A percentile compares a stretch with the other conserved stretches of the same genome.
These are phyloP conservation scores for Diaporthe eres DNA, from an alignment of 2,329 filamentous ascomycete genomes.

Conservation along the genomic window DNA sequence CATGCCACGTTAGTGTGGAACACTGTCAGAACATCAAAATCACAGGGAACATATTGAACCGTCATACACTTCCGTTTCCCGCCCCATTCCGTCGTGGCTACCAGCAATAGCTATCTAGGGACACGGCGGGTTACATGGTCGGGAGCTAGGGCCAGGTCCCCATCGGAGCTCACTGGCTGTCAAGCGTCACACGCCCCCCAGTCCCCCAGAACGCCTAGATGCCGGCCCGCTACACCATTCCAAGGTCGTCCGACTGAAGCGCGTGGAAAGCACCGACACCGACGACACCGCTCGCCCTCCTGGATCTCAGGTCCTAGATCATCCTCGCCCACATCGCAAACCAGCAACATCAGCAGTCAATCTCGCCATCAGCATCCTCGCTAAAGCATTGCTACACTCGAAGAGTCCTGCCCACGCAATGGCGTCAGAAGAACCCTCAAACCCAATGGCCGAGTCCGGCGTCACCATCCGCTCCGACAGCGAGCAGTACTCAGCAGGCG, in stretches of 20 bases:
- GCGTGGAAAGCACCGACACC: conserved; percentile 6
- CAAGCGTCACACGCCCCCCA: background rate
- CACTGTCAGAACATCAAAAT: background rate
- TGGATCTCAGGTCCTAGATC: background rate
- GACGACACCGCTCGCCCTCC: conserved; percentile 21
- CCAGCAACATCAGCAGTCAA: background rate
- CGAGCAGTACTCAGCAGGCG: conserved; percentile 81
- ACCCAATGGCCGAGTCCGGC: conserved; percentile 78
- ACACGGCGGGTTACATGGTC: background rate
- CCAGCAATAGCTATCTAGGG: background rate
- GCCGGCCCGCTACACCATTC: conserved; percentile 19
- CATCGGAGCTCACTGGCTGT: conserved; percentile 30
- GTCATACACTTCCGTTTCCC: background rate
- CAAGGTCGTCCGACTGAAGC: conserved; percentile 10
- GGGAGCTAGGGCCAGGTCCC: conserved; percentile 38
- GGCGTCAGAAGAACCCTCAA: conserved; percentile 65
- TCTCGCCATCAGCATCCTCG: background rate
- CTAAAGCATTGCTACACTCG: background rate
- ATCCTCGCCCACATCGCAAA: background rate
- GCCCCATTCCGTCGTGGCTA: background rate
- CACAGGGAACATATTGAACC: background rate
- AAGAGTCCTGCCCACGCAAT: conserved; percentile 54
- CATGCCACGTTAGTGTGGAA: background rate
- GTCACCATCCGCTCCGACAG: conserved; percentile 86
- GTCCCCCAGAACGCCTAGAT: background rate